These are phyloP conservation scores for Cladosporium sp. DNA, from an alignment of 2,329 filamentous ascomycete species.

Conservation along the genomic window DNA sequence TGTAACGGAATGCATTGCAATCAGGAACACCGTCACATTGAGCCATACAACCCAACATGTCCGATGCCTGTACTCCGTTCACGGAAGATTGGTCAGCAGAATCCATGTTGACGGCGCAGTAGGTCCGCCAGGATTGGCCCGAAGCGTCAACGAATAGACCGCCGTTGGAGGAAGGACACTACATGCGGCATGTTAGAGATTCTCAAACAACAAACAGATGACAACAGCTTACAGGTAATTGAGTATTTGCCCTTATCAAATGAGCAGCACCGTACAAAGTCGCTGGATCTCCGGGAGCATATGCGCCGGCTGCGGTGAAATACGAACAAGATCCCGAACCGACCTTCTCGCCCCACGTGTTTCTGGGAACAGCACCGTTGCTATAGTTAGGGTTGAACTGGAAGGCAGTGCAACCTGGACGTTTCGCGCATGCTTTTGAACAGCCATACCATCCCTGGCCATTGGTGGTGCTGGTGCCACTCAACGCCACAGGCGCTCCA, in stretches of 20 bases:
- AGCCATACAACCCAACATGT: background rate
- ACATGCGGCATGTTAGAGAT: background rate
- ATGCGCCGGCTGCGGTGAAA: background rate
- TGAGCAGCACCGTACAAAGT: background rate
- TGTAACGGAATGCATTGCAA: background rate
- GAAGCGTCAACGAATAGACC: background rate
- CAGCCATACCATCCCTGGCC: background rate
- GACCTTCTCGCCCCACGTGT: background rate
- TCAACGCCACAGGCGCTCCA: background rate
- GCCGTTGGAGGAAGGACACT: background rate
- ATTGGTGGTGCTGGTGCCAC: background rate
- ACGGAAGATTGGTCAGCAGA: background rate
- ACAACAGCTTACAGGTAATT: background rate
- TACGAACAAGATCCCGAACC: background rate
- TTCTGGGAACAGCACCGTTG: background rate
- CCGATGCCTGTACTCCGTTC: background rate
- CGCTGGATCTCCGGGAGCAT: background rate
- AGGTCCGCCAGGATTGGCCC: background rate
- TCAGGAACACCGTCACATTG: background rate
- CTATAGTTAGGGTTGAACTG: background rate
- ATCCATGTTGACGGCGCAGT: slow-evolving; percentile 2
- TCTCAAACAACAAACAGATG: too few relatives aligned
- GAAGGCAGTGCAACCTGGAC: background rate
- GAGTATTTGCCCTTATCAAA: background rate
- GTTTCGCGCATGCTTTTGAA: background rate